Evolutionary conservation across 192 early-diverging fungal species (phyloP).

Genomic region (Coemansia sp.): DNA sequence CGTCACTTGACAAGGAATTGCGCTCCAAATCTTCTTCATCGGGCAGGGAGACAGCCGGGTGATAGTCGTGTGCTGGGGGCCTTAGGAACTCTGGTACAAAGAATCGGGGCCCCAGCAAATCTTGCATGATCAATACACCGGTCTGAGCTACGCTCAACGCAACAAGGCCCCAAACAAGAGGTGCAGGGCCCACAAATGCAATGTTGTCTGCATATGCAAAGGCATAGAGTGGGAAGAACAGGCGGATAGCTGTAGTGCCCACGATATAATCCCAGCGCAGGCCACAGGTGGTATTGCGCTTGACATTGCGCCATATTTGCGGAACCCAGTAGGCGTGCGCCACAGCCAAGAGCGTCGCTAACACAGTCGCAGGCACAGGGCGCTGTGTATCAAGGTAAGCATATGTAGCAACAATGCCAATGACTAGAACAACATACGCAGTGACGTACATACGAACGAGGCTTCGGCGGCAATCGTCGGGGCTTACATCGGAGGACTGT

Average conservation of each 20-base stretch:
- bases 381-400: constrained; percentile 55
- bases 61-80: constrained; percentile 71
- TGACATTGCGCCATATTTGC: constrained; percentile 73
- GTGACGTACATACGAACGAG: constrained; percentile 22
- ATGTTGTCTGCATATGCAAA: constrained; percentile 54
- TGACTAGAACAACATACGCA: constrained; percentile 55
- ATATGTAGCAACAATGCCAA: constrained; percentile 66
- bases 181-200: constrained; percentile 27
- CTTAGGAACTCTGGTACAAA: constrained; percentile 69
- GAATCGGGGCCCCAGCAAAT: constrained; percentile 66
- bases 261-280: constrained; percentile 60
- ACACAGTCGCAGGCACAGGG: constrained; percentile 52
- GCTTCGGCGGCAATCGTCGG: constrained; percentile 27
- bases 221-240: constrained; percentile 64
- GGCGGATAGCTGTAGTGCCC: constrained; percentile 57
- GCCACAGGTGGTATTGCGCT: constrained; percentile 60
- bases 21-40: constrained; percentile 47
- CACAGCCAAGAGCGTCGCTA: constrained; percentile 40
- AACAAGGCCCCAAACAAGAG: constrained; percentile 56
- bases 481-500: constrained; percentile 52
- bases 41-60: constrained; percentile 55
- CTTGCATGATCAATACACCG: constrained; percentile 62
- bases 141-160: constrained; percentile 63
- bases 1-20: constrained; percentile 3
- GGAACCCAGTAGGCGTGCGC: constrained; percentile 80